Evolutionary conservation across 1,139 yeast species (phyloP).

Genomic region (Nakaseomyces uthaithaninus): DNA sequence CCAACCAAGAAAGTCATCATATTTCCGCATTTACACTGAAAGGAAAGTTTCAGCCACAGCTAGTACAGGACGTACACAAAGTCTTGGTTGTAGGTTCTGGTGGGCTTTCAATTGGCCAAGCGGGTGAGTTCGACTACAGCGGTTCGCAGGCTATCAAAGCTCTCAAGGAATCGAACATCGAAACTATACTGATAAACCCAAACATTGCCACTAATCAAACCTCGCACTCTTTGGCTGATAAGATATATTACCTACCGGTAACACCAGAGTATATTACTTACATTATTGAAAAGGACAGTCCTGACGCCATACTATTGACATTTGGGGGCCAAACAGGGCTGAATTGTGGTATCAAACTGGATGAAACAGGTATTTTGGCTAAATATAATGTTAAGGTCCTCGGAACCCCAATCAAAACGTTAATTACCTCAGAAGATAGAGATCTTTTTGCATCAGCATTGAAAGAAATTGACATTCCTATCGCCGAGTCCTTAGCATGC

Average conservation of each 20-base stretch:
- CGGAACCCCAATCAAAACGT: conserved; percentile 93
- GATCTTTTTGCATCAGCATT: conserved; percentile 91
- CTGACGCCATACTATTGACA: conserved; percentile 89
- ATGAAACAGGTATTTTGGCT: conserved; percentile 87
- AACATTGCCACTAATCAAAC: conserved; percentile 98
- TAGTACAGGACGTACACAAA: conserved; percentile 72
- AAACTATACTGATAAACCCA: conserved; percentile 85
- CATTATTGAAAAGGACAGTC: conserved; percentile 89
- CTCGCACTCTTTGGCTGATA: conserved; percentile 91
- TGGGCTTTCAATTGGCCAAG: conserved; percentile 96
- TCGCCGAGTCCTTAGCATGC: conserved; percentile 94
- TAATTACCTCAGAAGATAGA: conserved; percentile 96
- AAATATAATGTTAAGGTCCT: conserved; percentile 87
- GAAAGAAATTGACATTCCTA: conserved; percentile 87
- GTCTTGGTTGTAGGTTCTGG: conserved; percentile 96
- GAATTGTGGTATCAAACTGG: conserved; percentile 90
- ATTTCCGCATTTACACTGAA: conserved; percentile 25
- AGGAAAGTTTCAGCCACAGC: conserved; percentile 32
- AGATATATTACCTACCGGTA: conserved; percentile 89
- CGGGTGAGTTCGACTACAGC: conserved; percentile 97
- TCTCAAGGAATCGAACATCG: conserved; percentile 77
- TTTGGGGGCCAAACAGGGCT: conserved; percentile 98
- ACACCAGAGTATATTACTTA: conserved; percentile 93
- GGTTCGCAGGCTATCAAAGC: conserved; percentile 98
- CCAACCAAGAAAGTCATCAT: conserved; percentile 3